Evolutionary conservation across 1,284 basidiomycete genomes (phyloP).

Genomic region (Entoloma clypeatum): DNA sequence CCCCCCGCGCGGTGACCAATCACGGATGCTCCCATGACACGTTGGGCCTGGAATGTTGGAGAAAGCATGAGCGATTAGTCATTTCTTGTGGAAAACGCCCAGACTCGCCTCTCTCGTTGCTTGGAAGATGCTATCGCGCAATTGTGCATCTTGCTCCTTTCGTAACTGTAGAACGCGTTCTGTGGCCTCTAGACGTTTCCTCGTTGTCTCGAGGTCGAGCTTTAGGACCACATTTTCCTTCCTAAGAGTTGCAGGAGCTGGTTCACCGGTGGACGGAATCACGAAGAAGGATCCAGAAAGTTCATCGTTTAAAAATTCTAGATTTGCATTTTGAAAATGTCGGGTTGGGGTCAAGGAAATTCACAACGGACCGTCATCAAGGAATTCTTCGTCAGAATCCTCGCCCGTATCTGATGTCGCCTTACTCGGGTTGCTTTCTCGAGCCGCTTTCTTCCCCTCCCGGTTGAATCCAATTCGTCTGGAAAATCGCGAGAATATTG

Average conservation of each 20-base stretch:
- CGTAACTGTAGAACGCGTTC: slow-evolving; percentile 62
- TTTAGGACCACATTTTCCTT: slow-evolving; percentile 64
- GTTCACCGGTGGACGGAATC: slow-evolving; percentile 57
- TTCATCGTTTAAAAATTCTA: slow-evolving; percentile 43
- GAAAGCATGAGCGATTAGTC: slow-evolving; percentile 5
- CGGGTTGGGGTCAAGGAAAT: too few relatives aligned
- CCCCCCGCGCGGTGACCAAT: slow-evolving; percentile 44
- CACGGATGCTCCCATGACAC: slow-evolving; percentile 65
- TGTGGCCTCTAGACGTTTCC: slow-evolving; percentile 52
- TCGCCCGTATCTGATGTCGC: slow-evolving; percentile 23
- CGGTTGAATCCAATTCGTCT: slow-evolving; percentile 40
- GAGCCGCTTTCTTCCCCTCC: slow-evolving; percentile 16
- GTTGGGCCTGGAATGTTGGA: slow-evolving; percentile 72
- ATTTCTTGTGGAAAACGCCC: slow-evolving; percentile 10
- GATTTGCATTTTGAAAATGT: neutral
- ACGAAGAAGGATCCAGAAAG: slow-evolving; percentile 75
- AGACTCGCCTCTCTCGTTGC: slow-evolving; percentile 66
- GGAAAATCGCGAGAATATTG: slow-evolving; percentile 47
- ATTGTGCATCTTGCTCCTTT: slow-evolving; percentile 70
- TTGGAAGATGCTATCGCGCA: slow-evolving; percentile 74
- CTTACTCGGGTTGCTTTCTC: slow-evolving; percentile 3
- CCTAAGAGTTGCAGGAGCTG: slow-evolving; percentile 46
- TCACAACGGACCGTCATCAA: slow-evolving; percentile 35
- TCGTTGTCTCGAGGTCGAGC: slow-evolving; percentile 51
- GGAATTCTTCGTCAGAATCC: slow-evolving; percentile 36